A percentile compares a stretch with the other conserved stretches of the same genome.
Conservation (phyloP, 129 eudicot species). For the Helianthus tuberosus region DNA sequence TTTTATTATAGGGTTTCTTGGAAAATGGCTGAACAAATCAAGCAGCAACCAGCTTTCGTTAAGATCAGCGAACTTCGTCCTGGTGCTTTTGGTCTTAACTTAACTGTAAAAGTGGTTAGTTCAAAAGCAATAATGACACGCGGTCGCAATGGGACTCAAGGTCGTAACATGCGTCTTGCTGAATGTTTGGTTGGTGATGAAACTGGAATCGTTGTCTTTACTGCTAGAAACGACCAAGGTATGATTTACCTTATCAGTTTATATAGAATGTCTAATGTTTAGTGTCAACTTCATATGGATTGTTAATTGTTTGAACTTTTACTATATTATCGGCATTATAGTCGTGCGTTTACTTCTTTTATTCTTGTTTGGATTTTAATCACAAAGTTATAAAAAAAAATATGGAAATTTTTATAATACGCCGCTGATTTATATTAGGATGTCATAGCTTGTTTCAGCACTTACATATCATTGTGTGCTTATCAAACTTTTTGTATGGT, state of each 20-base stretch:
- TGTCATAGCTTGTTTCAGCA: constrained; percentile 15
- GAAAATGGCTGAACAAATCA: constrained; percentile 68
- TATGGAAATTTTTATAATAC: not conserved
- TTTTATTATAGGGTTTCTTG: constrained; percentile 20
- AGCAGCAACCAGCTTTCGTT: constrained; percentile 55
- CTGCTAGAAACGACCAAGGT: constrained; percentile 88
- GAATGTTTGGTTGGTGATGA: constrained; percentile 82
- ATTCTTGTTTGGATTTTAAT: constrained; percentile 8
- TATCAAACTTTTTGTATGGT: constrained; percentile 6
- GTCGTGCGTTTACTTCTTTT: constrained; percentile 1
- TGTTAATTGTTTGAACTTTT: constrained; percentile 3
- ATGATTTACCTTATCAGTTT: constrained; percentile 13
- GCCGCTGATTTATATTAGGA: not conserved
- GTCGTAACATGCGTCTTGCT: constrained; percentile 69
- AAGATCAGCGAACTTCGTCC: constrained; percentile 72
- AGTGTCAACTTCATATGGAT: not conserved
- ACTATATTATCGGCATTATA: constrained; percentile 11
- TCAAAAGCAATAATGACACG: constrained; percentile 57
- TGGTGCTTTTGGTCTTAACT: constrained; percentile 56
- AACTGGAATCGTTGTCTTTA: constrained; percentile 74
- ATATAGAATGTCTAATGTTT: not conserved
- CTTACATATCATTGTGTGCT: not conserved
- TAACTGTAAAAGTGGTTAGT: constrained; percentile 66
- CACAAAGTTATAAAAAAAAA: not conserved
- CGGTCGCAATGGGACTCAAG: constrained; percentile 57